phyloP scores from a whole-genome alignment of 2,329 filamentous ascomycete species.

The Paraphaeosphaeria sporulosa region DNA sequence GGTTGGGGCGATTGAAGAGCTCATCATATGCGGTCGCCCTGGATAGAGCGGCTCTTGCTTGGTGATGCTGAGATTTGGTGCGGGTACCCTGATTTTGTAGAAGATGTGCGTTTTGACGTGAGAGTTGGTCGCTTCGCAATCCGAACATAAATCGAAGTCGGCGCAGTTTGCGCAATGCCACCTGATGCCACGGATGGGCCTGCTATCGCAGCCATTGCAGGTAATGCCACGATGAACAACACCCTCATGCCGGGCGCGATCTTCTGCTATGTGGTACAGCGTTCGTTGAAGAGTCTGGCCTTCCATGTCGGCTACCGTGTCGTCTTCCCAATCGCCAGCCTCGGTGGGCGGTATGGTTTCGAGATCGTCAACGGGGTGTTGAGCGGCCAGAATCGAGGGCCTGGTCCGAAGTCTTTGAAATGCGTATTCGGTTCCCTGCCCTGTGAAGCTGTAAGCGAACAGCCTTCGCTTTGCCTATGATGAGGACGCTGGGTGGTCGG shows the following conservation, averaged over 20 bases:
- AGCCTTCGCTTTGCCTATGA: neutral
- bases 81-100: slow-evolving; percentile 92
- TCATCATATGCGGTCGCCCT: slow-evolving; percentile 75
- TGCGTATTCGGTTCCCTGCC: slow-evolving; percentile 24
- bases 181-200: slow-evolving; percentile 88
- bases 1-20: slow-evolving; percentile 69
- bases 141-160: slow-evolving; percentile 95
- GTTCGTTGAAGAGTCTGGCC: slow-evolving; percentile 85
- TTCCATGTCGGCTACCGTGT: slow-evolving; percentile 55
- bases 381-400: slow-evolving; percentile 16
- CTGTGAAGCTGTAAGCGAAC: neutral
- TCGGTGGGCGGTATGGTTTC: slow-evolving; percentile 45
- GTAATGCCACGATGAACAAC: slow-evolving; percentile 92
- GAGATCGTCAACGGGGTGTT: slow-evolving; percentile 23
- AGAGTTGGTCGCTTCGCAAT: slow-evolving; percentile 78
- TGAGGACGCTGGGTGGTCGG: slow-evolving; percentile 22
- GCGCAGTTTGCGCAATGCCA: slow-evolving; percentile 96
- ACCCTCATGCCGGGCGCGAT: slow-evolving; percentile 76
- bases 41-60: slow-evolving; percentile 62
- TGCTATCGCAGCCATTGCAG: slow-evolving; percentile 87
- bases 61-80: slow-evolving; percentile 79
- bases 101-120: slow-evolving; percentile 94
- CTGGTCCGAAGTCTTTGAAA: slow-evolving; percentile 31
- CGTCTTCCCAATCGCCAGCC: slow-evolving; percentile 34
- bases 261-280: slow-evolving; percentile 91